Evolutionary conservation across 2,329 filamentous ascomycete species (phyloP), one percentile per base, ranked within the genome.

Genomic region (Aspergillus felis): DNA sequence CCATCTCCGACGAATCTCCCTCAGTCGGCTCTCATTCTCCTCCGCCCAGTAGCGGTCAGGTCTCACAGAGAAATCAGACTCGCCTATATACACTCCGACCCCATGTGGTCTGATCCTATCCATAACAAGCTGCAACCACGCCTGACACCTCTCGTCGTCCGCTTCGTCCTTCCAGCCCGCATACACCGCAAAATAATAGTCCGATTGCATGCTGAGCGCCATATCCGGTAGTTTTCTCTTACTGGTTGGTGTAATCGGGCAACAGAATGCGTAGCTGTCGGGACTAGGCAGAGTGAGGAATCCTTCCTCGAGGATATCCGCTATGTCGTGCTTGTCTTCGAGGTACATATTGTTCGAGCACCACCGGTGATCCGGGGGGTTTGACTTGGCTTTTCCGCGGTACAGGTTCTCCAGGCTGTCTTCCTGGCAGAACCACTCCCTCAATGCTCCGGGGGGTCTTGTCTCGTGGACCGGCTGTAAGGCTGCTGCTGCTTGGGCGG

Each of bases 101-200:
- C 47, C 29, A 4, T 35, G 2, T 9, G 35, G 3, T 5, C 14
- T 20, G 7, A 51, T 27, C 5, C n/a, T 41, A 5, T 41, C 14
- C 47, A 55, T 55, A 6, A 51, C 14, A 12, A 25, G 4, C 27
- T 8, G 14, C 12, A 50, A 20, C 38, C 53, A 55, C 2, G 54
- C n/a, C n/a, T 25, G 7, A 8, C 35, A 51, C 5, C 14, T 10
- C 3, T 3, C 22, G 32, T 59, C 57, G 5, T 59, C 57, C 7
- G 20, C 20, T 24, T 56, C 51, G 8, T 51, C 69, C 55, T 80
- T 76, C 76, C 79, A 83, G 9, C 81, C 68, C 1, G 77, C 71
- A 60, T 83, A 83, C 4, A 80, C 56, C 7, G 81, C 79, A 62
- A 83, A 79, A 66, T 83, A 83, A 64, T 83, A 79, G 61, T 83